Percentiles rank a stretch among this genome's conserved stretches.
phyloP scores from a whole-genome alignment of 352 stramenopile species.

The Phytophthora fragariaefolia region DNA sequence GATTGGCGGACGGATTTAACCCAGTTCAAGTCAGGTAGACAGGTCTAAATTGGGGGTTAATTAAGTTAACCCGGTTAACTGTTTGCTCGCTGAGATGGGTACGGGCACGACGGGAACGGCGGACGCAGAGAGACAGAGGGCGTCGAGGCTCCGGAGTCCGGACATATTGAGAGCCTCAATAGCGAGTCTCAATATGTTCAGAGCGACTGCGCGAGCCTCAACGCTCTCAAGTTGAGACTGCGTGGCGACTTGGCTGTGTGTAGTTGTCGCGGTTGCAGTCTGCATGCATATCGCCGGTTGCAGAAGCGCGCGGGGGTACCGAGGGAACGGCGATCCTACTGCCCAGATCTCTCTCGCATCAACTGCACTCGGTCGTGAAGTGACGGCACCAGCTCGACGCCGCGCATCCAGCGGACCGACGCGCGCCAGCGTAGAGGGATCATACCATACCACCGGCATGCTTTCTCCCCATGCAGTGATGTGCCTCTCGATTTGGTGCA shows the following conservation, averaged over 20 bases:
- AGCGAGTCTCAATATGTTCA: too few relatives aligned
- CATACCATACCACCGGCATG: slow-evolving; percentile 22
- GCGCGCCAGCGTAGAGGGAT: too few relatives aligned
- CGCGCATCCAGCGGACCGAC: too few relatives aligned
- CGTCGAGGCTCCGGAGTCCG: not conserved
- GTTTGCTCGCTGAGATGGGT: not conserved
- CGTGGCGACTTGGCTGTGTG: not conserved
- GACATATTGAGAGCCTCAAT: too few relatives aligned
- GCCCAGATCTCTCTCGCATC: not conserved
- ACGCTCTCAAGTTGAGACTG: too few relatives aligned
- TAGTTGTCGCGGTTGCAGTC: not conserved
- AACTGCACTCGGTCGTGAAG: not conserved
- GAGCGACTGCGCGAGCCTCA: too few relatives aligned
- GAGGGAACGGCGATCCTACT: not conserved
- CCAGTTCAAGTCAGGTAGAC: too few relatives aligned
- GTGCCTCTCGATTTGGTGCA: slow-evolving; percentile 35
- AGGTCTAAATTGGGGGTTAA: too few relatives aligned
- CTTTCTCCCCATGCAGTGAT: not conserved
- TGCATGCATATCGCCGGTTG: slow-evolving; percentile 6
- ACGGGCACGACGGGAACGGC: not conserved
- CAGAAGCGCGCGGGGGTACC: slow-evolving; percentile 12
- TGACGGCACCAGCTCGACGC: not conserved
- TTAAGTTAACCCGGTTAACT: not conserved
- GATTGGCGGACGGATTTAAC: slow-evolving; percentile 14
- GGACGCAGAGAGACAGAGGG: too few relatives aligned